Conservation (phyloP, 108 stramenopile species). For the Skeletonema marinoi region DNA sequence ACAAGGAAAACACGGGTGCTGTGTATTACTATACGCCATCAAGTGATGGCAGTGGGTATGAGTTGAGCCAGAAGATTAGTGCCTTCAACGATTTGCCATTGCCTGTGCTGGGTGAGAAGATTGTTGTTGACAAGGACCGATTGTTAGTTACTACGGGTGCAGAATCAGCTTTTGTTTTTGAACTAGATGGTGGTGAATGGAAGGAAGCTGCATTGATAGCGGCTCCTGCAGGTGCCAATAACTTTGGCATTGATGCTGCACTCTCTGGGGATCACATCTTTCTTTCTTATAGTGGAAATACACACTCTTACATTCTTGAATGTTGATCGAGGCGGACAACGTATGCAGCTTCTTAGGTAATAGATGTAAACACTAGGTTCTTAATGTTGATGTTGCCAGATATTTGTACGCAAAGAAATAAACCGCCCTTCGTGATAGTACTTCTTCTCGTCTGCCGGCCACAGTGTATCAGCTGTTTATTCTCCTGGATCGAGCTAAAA, state of each 20-base stretch:
- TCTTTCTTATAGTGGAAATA: neutral
- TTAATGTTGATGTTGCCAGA: no score
- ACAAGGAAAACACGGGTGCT: neutral
- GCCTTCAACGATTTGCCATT: neutral
- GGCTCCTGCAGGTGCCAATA: neutral
- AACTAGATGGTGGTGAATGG: neutral
- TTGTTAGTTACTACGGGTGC: neutral
- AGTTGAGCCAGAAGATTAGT: neutral
- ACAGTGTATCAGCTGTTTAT: no score
- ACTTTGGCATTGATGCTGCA: neutral
- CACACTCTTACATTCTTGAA: neutral
- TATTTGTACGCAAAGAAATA: no score
- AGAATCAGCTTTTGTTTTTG: neutral
- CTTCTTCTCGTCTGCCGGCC: no score
- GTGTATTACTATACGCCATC: neutral
- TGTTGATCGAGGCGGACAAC: neutral
- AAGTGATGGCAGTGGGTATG: neutral
- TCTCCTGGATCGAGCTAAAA: no score
- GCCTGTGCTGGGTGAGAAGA: neutral
- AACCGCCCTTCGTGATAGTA: no score
- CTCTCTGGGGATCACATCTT: neutral
- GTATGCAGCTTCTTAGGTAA: neutral
- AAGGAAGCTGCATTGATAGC: neutral
- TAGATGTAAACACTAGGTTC: neutral
- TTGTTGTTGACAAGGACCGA: neutral